A percentile compares a stretch with the other conserved stretches of the same genome.
phyloP scores from a whole-genome alignment of 129 eudicot genomes.

The Erigeron canadensis region DNA sequence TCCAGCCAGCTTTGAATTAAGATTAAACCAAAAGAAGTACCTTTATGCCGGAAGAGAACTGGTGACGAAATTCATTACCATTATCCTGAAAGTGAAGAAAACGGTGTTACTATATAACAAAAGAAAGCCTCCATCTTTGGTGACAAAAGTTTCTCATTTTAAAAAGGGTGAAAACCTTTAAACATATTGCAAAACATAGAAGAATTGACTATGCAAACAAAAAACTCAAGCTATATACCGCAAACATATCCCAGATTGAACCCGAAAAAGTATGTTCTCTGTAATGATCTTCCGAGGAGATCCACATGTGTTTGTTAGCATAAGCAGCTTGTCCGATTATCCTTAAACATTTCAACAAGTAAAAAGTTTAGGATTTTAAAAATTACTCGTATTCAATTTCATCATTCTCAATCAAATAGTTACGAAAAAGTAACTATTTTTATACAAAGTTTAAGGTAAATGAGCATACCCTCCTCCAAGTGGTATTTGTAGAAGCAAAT shows the following conservation, averaged over 20 bases:
- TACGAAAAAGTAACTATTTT: not conserved
- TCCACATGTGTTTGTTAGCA: slow-evolving; percentile 67
- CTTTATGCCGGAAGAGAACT: slow-evolving; percentile 71
- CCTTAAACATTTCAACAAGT: slow-evolving; percentile 36
- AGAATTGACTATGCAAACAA: not conserved
- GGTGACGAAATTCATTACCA: slow-evolving; percentile 37
- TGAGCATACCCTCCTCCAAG: slow-evolving; percentile 81
- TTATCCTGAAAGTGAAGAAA: slow-evolving; percentile 52
- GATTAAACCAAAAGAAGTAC: slow-evolving; percentile 29
- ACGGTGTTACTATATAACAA: not conserved
- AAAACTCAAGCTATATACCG: slow-evolving; percentile 35
- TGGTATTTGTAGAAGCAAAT: slow-evolving; percentile 73
- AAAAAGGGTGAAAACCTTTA: not conserved
- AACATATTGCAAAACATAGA: not conserved
- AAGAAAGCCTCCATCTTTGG: slow-evolving; percentile 4
- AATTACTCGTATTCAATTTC: slow-evolving; percentile 1
- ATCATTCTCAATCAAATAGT: not conserved
- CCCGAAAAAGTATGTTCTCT: slow-evolving; percentile 33
- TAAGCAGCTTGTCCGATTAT: slow-evolving; percentile 74
- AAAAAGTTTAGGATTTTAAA: not conserved
- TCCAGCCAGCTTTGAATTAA: not conserved
- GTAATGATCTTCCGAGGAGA: slow-evolving; percentile 48
- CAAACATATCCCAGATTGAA: slow-evolving; percentile 39
- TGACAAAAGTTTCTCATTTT: slow-evolving; percentile 4
- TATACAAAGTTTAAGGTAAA: slow-evolving; percentile 20